A percentile compares a stretch with the other conserved stretches of the same genome.
Conservation (phyloP, 345 rosid species). For the Citrus reticulata region DNA sequence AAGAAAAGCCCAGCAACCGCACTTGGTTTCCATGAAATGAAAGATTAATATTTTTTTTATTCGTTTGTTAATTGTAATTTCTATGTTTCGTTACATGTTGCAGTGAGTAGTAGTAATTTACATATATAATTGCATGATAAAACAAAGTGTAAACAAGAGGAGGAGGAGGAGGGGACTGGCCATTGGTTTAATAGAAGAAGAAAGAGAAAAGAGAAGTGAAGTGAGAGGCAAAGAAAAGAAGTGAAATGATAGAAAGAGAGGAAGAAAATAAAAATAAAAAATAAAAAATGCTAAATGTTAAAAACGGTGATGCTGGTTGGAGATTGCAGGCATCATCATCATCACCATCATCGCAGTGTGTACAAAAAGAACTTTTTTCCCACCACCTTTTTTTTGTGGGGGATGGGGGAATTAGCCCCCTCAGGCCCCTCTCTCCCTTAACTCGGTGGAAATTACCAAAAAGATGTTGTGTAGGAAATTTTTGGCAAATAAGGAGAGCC, state of each 20-base stretch:
- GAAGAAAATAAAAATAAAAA: background rate
- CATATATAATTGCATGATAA: constrained; percentile 14
- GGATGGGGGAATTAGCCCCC: background rate
- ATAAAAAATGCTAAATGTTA: constrained; percentile 8
- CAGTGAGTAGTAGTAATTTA: background rate
- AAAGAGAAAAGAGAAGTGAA: background rate
- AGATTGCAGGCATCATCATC: constrained; percentile 61
- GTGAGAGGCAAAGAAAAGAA: background rate
- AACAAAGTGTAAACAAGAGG: constrained; percentile 5
- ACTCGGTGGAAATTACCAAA: background rate
- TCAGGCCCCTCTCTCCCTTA: background rate
- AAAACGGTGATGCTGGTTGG: constrained; percentile 30
- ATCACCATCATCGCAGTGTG: constrained; percentile 51
- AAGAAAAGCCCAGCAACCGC: constrained; percentile 68
- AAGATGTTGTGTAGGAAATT: background rate
- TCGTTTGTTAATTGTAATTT: too few relatives aligned
- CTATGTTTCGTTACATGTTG: background rate
- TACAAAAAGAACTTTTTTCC: constrained; percentile 55
- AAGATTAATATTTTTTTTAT: too few relatives aligned
- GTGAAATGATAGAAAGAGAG: background rate
- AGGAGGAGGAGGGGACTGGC: constrained; percentile 11
- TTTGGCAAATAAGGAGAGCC: background rate
- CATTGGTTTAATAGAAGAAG: constrained; percentile 15
- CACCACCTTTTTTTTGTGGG: constrained; percentile 48
- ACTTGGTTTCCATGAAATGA: constrained; percentile 35